phyloP scores from a whole-genome alignment of 257 asterid species.

The Gentiana macrophylla region DNA sequence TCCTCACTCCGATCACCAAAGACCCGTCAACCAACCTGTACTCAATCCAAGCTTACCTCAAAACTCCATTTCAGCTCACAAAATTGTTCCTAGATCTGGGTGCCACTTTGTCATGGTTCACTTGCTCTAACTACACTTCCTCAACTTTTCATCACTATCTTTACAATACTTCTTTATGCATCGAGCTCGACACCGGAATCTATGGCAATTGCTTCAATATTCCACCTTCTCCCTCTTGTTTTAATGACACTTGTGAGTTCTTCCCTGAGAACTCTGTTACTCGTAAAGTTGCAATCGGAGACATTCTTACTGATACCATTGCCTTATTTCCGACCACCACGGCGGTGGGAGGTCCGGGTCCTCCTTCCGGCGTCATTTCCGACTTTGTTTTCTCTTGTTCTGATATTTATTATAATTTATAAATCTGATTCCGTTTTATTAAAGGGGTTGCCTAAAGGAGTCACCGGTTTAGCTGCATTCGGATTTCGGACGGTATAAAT shows the following conservation, averaged over 20 bases:
- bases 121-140: constrained; percentile 6
- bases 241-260: constrained; percentile 17
- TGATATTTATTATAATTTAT: neutral
- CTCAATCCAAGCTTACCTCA: neutral
- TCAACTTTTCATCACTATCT: constrained; percentile 9
- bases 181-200: neutral
- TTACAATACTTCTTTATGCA: constrained; percentile 6
- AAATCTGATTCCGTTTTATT: neutral
- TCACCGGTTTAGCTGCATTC: constrained; percentile 25
- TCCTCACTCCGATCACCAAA: constrained; percentile 7
- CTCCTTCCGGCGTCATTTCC: constrained; percentile 2
- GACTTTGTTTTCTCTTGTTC: constrained; percentile 21
- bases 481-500: constrained; percentile 31
- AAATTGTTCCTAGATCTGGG: constrained; percentile 8
- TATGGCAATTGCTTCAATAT: constrained; percentile 9
- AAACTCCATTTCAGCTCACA: constrained; percentile 8
- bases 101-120: constrained; percentile 7
- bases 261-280: constrained; percentile 22
- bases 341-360: constrained; percentile 8
- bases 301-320: constrained; percentile 12
- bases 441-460: constrained; percentile 23
- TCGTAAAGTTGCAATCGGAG: neutral
- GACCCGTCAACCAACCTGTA: constrained; percentile 8
- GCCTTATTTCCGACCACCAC: constrained; percentile 6
- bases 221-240: constrained; percentile 21